Conservation (phyloP, 306 rosid genomes). For the Trifolium pratense region DNA sequence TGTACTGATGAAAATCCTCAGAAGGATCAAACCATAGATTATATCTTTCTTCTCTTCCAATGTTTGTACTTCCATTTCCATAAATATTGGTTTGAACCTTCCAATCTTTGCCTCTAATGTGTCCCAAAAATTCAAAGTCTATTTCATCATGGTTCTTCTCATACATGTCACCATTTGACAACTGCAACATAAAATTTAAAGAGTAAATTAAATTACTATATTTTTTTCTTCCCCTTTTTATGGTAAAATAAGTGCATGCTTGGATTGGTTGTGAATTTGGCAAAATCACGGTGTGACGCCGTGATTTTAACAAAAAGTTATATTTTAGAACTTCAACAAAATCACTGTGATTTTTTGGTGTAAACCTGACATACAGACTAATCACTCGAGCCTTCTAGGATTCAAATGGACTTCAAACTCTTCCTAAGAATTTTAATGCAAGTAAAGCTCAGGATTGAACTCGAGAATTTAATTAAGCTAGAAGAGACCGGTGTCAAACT, state of each 20-base stretch:
- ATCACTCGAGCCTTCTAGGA: no score
- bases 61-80: constrained; percentile 91
- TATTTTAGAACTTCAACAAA: neutral
- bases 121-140: constrained; percentile 94
- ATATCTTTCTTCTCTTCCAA: constrained; percentile 94
- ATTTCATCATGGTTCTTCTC: constrained; percentile 90
- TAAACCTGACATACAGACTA: no score
- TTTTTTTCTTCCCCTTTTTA: neutral
- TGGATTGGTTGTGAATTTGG: neutral
- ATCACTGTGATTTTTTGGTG: neutral
- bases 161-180: constrained; percentile 92
- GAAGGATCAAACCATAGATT: constrained; percentile 95
- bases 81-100: constrained; percentile 94
- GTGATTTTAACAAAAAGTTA: neutral
- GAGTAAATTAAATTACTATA: neutral
- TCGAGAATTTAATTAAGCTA: no score
- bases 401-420: no score
- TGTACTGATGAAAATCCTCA: constrained; percentile 82
- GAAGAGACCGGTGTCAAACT: neutral
- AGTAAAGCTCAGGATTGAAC: no score
- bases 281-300: neutral
- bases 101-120: constrained; percentile 95
- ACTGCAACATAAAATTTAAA: constrained; percentile 52
- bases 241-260: neutral
- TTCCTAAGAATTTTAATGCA: no score